Base-by-base conservation (phyloP, 2,329 filamentous ascomycete genomes). In the Diplocarpon mali region DNA sequence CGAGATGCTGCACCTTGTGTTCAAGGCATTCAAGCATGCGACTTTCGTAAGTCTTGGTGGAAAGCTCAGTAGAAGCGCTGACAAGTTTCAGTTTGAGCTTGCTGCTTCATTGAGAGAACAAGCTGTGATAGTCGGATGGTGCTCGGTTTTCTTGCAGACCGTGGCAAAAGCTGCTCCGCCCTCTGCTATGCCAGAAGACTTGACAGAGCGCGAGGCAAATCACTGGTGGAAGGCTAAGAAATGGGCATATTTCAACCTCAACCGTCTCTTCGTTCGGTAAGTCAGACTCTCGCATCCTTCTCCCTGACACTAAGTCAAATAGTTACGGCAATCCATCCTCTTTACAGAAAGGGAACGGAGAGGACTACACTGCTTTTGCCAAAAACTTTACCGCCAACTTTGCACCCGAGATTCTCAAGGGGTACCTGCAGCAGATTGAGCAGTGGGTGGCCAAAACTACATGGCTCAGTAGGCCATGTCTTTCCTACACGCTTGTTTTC, bases 161-260 rank as follows among this genome's bases (percentile, higher is more conserved):
- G 85, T 96, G 30, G 81, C 83, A 55, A 96, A 96, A 66, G 70
- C 81, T 16, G 80, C 85, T 30, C 92, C 92, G 4, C 74, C 83
- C 45, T 79, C 73, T 55, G 83, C 89, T 30, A 80, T 96, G 75
- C 65, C 72, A 46, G 87, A 93, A 48, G 85, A 80, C 47, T 68
- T 83, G 42, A 80, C 86, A 47, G 90, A 96, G 61, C 79, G 92
- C 46, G 92, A 96, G 66, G 77, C 83, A 58, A 89, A 95, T 62
- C 88, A 95, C 65, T 98, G 92, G 90, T 98, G 90, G 90, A 98
- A 96, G 71, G 85, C 89, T 52, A 96, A 96, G 80, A 98, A 98
- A 67, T 96, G 92, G 92, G 85, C 90, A 12, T 98, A 95, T 66
- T 94, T 92, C 60, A 96, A 96, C 65, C 68, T 98, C 57, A 98